Conservation (phyloP, 208 protist genomes). For the Trypanosoma scelopori region DNA sequence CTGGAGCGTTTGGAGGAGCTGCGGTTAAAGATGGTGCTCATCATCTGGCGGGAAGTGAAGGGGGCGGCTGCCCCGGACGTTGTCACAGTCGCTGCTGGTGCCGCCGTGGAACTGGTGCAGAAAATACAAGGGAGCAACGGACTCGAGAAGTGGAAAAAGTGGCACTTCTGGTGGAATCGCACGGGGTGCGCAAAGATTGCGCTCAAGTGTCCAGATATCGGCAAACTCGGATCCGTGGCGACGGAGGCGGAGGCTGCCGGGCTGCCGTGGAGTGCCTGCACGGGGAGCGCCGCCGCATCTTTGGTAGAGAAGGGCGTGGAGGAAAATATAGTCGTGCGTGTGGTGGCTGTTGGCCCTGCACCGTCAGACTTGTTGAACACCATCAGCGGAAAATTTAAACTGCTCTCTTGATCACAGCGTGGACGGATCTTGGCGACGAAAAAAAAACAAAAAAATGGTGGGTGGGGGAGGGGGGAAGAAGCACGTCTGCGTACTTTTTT, state of each 20-base stretch:
- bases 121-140: constrained; percentile 15
- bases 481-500: constrained; percentile 4
- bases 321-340: constrained; percentile 23
- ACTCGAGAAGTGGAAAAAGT: constrained; percentile 39
- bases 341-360: constrained; percentile 65
- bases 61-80: constrained; percentile 46
- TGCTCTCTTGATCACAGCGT: constrained; percentile 41
- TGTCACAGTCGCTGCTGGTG: constrained; percentile 38
- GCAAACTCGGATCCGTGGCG: constrained; percentile 29
- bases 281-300: not conserved
- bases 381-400: constrained; percentile 70
- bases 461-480: no score
- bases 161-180: constrained; percentile 69
- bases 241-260: constrained; percentile 22
- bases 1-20: constrained; percentile 51
- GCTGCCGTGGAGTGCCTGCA: constrained; percentile 29
- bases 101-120: constrained; percentile 49
- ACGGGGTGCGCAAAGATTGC: constrained; percentile 73
- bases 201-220: constrained; percentile 42
- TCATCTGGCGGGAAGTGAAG: constrained; percentile 51
- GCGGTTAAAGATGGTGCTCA: constrained; percentile 72
- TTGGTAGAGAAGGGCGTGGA: not conserved
- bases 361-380: constrained; percentile 47
- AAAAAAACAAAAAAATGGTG: not conserved
- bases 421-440: not conserved